Evolutionary conservation across 495 filamentous ascomycete genomes (phyloP), one percentile per base, ranked within the genome.

Genomic region (Cryomyces minteri): DNA sequence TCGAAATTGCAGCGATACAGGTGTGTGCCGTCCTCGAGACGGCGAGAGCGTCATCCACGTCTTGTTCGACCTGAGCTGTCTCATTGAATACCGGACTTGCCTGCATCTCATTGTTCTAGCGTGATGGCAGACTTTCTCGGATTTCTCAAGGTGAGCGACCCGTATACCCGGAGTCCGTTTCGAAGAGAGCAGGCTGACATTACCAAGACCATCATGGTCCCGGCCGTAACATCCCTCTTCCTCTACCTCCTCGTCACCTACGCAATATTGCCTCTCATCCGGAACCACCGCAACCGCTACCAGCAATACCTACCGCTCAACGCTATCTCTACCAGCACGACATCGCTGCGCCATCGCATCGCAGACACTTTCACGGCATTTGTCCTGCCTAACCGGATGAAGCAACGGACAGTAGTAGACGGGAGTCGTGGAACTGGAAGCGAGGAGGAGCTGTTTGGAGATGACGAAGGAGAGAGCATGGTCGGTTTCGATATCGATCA

Each of bases 181-280:
- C 18, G 18, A 25, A 25, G 18, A 2, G 18, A 25, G 18, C 18
- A 25, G 18, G 34, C 34, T 38, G 3, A 38, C 34, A 38, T 9
- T 38, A 10, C 34, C 9, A 38, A 38, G 34, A 38, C 80, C 4
- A 61, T 94, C 40, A 59, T 88, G 51, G 66, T 88, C 42, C 87
- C 87, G 4, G 82, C 83, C 44, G 48, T 81, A 48, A 80, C 90
- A 59, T 82, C 85, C 36, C 68, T 86, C 43, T 57, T 74, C 41
- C 66, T 93, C 54, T 94, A 85, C 62, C 62, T 88, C 56, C 49
- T 81, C 40, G 58, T 79, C 41, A 77, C 74, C 43, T 84, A 80
- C 59, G 55, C 82, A 43, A 52, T 88, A 58, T 54, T 88, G 36
- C 87, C 87, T 4, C 62, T 84, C 52, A 81, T 84, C 71, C 79